Conservation (phyloP, 306 rosid genomes). For the Lathyrus aphaca region DNA sequence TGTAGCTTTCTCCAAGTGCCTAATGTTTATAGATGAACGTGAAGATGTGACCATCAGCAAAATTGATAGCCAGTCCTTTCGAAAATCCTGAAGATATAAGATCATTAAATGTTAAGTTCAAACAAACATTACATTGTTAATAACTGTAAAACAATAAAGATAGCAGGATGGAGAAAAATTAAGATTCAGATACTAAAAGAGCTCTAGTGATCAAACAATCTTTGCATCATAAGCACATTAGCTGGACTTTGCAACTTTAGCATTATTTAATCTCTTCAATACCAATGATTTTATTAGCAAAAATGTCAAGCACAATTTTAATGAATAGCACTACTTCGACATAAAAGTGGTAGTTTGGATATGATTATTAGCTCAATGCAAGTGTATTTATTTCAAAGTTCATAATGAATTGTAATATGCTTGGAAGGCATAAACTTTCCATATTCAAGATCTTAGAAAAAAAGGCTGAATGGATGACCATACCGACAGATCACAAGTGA, state of each 20-base stretch:
- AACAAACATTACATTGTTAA: slow-evolving; percentile 5
- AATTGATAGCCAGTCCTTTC: slow-evolving; percentile 88
- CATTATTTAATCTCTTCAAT: slow-evolving; percentile 31
- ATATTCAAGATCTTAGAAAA: slow-evolving; percentile 27
- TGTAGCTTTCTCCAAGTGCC: slow-evolving; percentile 99
- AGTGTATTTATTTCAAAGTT: slow-evolving; percentile 16
- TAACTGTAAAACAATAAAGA: slow-evolving; percentile 3
- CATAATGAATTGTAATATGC: slow-evolving; percentile 22
- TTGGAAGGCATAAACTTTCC: slow-evolving; percentile 23
- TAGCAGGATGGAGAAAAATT: slow-evolving; percentile 11
- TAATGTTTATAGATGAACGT: slow-evolving; percentile 88
- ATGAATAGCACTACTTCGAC: slow-evolving; percentile 29
- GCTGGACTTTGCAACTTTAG: slow-evolving; percentile 23
- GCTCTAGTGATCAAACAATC: slow-evolving; percentile 28
- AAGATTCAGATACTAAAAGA: slow-evolving; percentile 31
- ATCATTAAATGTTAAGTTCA: slow-evolving; percentile 8
- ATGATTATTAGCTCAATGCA: slow-evolving; percentile 14
- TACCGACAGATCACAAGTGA: slow-evolving; percentile 87
- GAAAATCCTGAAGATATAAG: slow-evolving; percentile 69
- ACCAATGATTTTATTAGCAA: slow-evolving; percentile 13
- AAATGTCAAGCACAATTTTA: slow-evolving; percentile 20
- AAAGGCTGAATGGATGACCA: slow-evolving; percentile 37
- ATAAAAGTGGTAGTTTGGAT: slow-evolving; percentile 24
- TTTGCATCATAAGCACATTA: slow-evolving; percentile 28
- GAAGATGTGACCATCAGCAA: slow-evolving; percentile 95